Base-by-base conservation (phyloP, 1,139 yeast species). In the Suhomyces guaymorum region DNA sequence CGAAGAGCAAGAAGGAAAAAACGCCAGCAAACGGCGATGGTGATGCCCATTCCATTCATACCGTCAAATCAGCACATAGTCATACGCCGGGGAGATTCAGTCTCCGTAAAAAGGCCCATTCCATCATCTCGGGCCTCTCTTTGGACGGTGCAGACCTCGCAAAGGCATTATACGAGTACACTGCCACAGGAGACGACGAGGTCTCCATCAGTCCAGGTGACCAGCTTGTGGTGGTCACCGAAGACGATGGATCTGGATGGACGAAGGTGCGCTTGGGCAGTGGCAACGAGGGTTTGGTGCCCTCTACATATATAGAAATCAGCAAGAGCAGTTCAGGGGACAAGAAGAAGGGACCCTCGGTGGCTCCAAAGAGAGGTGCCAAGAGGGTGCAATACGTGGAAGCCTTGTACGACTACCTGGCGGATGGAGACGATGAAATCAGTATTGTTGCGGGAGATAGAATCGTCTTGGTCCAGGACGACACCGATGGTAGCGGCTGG, bases 161-260 rank as follows among this genome's bases (percentile, higher is more conserved):
- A 15, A 69, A 62, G 30, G 95, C 87, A 0, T 52, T 84, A 15
- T 92, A 82, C 52, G 71, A 72, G 1, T 92, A 90, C 54, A 60
- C 70, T 4, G 82, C 94, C 0, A 63, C 75, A 4, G 96, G 89
- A 4, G 76, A 70, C 20, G 97, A 89, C 52, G 98, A 92, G 59
- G 62, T 80, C 1, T 59, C 78, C 2, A 62, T 92, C 2, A 43
- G 51, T 7, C 75, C 76, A 0, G 90, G 94, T 5, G 95, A 86
- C 30, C 53, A 61, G 4, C 60, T 90, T 24, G 62, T 61, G 4
- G 71, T 92, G 3, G 42, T 83, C 0, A 80, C 76, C 32, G 65
- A 65, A 3, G 97, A 92, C 56, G 92, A 86, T 47, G 97, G 97
- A 0, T 81, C 92, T 6, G 99, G 99, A 0, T 94, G 99, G 99